A percentile compares a stretch with the other conserved stretches of the same genome.
These are phyloP conservation scores for Trichoderma polysporum DNA, from an alignment of 2,329 filamentous ascomycete genomes.

Conservation along the genomic window DNA sequence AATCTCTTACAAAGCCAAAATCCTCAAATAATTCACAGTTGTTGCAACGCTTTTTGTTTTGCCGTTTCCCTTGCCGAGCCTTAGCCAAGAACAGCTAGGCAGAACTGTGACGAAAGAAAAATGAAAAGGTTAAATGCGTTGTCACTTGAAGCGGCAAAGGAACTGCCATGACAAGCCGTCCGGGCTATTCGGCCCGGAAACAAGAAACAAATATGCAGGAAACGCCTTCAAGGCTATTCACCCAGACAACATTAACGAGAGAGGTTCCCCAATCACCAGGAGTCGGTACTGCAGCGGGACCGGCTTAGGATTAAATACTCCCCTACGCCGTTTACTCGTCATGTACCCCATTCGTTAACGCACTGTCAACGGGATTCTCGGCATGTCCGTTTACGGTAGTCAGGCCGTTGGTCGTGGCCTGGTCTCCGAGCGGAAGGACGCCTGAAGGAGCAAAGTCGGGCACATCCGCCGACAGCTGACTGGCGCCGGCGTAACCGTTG, in stretches of 20 bases:
- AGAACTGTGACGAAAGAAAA: conserved; percentile 16
- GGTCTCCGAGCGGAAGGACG: conserved; percentile 10
- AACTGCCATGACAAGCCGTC: conserved; percentile 5
- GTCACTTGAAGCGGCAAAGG: conserved; percentile 2
- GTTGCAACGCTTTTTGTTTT: conserved; percentile 20
- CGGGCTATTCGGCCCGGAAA: background rate
- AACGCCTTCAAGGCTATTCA: background rate
- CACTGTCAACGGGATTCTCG: background rate
- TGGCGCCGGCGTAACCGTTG: conserved; percentile 32
- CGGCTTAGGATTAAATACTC: background rate
- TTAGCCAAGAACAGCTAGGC: conserved; percentile 20
- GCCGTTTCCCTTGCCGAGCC: conserved; percentile 16
- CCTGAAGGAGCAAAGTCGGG: conserved; percentile 42
- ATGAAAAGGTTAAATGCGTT: conserved; percentile 4
- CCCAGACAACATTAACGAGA: background rate
- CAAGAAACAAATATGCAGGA: conserved; percentile 9
- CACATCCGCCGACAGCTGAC: conserved; percentile 40
- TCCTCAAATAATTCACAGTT: conserved; percentile 17
- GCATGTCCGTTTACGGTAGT: conserved; percentile 21
- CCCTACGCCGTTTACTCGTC: background rate
- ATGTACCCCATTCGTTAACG: conserved; percentile 17
- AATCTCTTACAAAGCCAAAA: conserved; percentile 20
- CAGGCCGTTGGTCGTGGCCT: background rate
- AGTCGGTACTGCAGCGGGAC: background rate
- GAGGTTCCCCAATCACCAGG: background rate